A percentile compares a stretch with the other conserved stretches of the same genome.
phyloP scores from a whole-genome alignment of 495 filamentous ascomycete species.

The Penicillium ucsense region DNA sequence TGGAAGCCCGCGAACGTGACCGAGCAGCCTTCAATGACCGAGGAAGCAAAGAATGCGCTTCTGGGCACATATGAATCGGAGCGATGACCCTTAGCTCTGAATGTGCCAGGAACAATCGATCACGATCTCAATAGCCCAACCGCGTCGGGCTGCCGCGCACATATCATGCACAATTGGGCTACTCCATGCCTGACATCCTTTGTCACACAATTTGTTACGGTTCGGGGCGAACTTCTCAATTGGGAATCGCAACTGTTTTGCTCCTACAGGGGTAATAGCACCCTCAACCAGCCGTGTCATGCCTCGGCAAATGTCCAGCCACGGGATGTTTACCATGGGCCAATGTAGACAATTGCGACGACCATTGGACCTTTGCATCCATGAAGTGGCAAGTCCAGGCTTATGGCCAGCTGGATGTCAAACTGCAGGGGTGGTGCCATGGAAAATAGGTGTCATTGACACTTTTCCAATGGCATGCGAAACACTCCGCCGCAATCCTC shows the following conservation, averaged over 20 bases:
- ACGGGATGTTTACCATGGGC: slow-evolving; percentile 29
- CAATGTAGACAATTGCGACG: slow-evolving; percentile 16
- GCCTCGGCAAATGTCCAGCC: slow-evolving; percentile 14
- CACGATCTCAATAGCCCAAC: slow-evolving; percentile 19
- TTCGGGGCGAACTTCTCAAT: slow-evolving; percentile 13
- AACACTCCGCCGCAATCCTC: slow-evolving; percentile 15
- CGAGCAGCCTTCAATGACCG: slow-evolving; percentile 15
- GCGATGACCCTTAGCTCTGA: slow-evolving; percentile 28
- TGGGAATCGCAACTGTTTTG: slow-evolving; percentile 23
- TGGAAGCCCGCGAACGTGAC: slow-evolving; percentile 46
- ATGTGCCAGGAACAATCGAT: slow-evolving; percentile 23
- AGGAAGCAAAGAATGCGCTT: slow-evolving; percentile 27
- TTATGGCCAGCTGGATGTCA: slow-evolving; percentile 12
- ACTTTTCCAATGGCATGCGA: slow-evolving; percentile 17
- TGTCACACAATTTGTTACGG: slow-evolving; percentile 9
- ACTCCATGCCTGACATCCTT: slow-evolving; percentile 22
- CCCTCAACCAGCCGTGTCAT: slow-evolving; percentile 6
- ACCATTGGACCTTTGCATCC: slow-evolving; percentile 19
- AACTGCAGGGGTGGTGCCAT: slow-evolving; percentile 21
- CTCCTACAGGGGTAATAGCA: slow-evolving; percentile 18
- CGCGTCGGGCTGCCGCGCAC: slow-evolving; percentile 11
- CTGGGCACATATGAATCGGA: slow-evolving; percentile 45
- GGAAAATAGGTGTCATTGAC: slow-evolving; percentile 12
- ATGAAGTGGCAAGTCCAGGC: slow-evolving; percentile 30
- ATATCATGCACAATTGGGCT: slow-evolving; percentile 21